These are phyloP conservation scores for Podaxis sp. DNA, from an alignment of 768 basidiomycete genomes.

Conservation along the genomic window DNA sequence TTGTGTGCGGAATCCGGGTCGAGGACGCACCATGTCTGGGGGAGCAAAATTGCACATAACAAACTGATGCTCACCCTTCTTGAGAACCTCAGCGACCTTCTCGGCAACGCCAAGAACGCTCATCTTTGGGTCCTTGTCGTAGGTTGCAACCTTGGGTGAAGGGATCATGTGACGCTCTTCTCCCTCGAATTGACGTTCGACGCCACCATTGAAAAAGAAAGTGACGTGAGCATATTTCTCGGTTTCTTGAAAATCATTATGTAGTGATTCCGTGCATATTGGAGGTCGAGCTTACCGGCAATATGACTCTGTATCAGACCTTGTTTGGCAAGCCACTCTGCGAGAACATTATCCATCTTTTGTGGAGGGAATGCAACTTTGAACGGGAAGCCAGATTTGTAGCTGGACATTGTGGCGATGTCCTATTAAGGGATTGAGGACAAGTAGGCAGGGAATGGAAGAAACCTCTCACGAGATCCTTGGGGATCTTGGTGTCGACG, in stretches of 20 bases:
- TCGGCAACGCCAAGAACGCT: conserved; percentile 85
- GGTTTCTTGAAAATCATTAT: conserved; percentile 56
- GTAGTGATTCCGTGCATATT: not conserved
- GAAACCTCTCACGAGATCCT: conserved; percentile 61
- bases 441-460: not conserved
- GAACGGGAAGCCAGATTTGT: conserved; percentile 92
- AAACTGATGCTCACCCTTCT: conserved; percentile 71
- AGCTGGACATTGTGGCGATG: conserved; percentile 92
- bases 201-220: conserved; percentile 97
- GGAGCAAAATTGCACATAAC: conserved; percentile 99
- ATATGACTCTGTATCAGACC: conserved; percentile 86
- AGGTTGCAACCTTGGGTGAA: conserved; percentile 92
- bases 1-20: not conserved
- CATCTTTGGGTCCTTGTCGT: conserved; percentile 91
- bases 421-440: conserved; percentile 39
- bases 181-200: conserved; percentile 84
- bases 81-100: conserved; percentile 87
- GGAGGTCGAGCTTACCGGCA: conserved; percentile 50
- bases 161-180: conserved; percentile 89
- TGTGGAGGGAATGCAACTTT: conserved; percentile 91
- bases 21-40: conserved; percentile 78
- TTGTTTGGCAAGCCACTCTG: conserved; percentile 84
- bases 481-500: conserved; percentile 79
- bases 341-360: conserved; percentile 90
- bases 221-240: conserved; percentile 98